Percentiles rank a stretch among this genome's conserved stretches.
These are phyloP conservation scores for Neurospora sp. DNA, from an alignment of 495 filamentous ascomycete genomes.

Conservation along the genomic window DNA sequence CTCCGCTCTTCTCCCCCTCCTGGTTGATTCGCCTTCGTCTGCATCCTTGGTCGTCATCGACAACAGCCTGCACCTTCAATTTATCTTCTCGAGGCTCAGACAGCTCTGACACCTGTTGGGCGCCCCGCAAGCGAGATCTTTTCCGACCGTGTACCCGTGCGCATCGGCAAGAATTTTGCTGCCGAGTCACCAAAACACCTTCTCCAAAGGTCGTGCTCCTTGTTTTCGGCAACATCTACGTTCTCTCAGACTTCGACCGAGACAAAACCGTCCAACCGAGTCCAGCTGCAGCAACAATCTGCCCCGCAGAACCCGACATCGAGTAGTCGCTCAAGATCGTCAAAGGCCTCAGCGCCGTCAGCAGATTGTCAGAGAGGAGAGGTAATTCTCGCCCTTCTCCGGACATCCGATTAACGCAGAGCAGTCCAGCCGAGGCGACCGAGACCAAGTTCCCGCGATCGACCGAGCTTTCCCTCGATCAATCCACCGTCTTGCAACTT, in stretches of 20 bases:
- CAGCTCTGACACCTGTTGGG: neutral
- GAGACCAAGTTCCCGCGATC: neutral
- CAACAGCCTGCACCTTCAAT: neutral
- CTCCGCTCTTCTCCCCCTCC: neutral
- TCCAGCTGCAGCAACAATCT: neutral
- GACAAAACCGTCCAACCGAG: neutral
- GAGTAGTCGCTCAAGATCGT: neutral
- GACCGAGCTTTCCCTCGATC: neutral
- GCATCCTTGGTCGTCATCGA: neutral
- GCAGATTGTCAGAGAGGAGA: constrained; percentile 16
- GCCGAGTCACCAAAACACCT: neutral
- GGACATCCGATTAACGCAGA: constrained; percentile 18
- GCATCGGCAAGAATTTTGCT: neutral
- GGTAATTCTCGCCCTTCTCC: constrained; percentile 17
- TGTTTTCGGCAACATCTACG: neutral
- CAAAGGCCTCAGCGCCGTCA: constrained; percentile 2
- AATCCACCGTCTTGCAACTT: constrained; percentile 2
- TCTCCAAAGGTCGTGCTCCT: neutral
- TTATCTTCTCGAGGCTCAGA: neutral
- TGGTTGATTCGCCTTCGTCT: neutral
- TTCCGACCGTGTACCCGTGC: neutral
- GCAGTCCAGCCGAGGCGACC: constrained; percentile 6
- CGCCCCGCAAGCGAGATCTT: neutral
- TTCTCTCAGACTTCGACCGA: neutral
- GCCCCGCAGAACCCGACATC: neutral